These are phyloP conservation scores for Alternaria viburni DNA, from an alignment of 2,329 filamentous ascomycete species.

Conservation along the genomic window DNA sequence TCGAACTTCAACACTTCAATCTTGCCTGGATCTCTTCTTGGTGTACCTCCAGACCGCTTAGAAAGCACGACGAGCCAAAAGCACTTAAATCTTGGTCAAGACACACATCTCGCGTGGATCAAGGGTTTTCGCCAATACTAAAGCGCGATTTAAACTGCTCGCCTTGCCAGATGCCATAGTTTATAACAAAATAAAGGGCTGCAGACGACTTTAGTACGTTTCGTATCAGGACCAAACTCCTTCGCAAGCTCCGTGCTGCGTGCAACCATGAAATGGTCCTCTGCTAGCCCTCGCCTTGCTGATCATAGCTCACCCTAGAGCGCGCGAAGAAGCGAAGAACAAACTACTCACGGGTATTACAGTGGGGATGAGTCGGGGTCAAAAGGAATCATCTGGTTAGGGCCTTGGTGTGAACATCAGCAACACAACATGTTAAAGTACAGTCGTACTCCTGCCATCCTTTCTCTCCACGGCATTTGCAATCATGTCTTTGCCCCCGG, in stretches of 20 bases:
- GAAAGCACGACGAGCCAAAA: not conserved
- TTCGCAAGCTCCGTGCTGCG: not conserved
- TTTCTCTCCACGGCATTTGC: not conserved
- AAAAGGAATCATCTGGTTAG: not conserved
- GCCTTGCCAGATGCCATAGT: not conserved
- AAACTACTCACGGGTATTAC: constrained; percentile 1
- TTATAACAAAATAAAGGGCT: not conserved
- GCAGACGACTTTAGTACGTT: not conserved
- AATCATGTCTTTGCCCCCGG: not conserved
- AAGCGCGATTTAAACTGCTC: not conserved
- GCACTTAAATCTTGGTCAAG: not conserved
- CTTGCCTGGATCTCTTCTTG: not conserved
- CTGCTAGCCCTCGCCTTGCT: not conserved
- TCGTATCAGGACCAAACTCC: not conserved
- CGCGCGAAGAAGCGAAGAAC: constrained; percentile 12
- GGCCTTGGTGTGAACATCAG: constrained; percentile 1
- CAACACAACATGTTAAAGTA: not conserved
- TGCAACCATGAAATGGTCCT: not conserved
- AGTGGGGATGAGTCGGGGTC: not conserved
- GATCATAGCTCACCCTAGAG: constrained; percentile 8
- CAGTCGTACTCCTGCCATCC: not conserved
- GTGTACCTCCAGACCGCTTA: not conserved
- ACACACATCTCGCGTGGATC: not conserved
- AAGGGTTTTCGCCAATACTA: not conserved
- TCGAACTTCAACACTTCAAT: not conserved